Evolutionary conservation across 306 rosid genomes (phyloP).

Genomic region (Boehmeria nivea): DNA sequence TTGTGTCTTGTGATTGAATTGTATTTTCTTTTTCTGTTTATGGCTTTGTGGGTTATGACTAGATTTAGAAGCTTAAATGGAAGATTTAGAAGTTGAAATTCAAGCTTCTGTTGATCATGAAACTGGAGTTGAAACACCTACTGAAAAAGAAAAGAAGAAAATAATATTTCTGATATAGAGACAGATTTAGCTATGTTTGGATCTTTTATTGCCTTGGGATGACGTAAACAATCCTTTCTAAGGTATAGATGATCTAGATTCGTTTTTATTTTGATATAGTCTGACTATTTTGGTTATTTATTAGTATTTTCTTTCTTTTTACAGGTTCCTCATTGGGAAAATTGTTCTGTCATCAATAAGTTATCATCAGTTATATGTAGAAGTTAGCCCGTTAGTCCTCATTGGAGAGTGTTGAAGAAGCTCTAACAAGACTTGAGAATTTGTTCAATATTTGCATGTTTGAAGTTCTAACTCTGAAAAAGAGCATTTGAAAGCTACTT

Average conservation of each 20-base stretch:
- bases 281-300: slow-evolving; percentile 17
- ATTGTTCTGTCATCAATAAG: slow-evolving; percentile 95
- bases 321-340: slow-evolving; percentile 90
- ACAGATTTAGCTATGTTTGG: slow-evolving; percentile 96
- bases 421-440: slow-evolving; percentile 70
- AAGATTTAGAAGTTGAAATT: too few species aligned
- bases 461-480: slow-evolving; percentile 76
- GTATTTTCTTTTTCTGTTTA: too few species aligned
- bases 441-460: slow-evolving; percentile 81
- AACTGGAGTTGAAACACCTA: too few species aligned
- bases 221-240: slow-evolving; percentile 71
- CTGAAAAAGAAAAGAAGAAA: too few species aligned
- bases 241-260: slow-evolving; percentile 42
- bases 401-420: slow-evolving; percentile 82
- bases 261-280: slow-evolving; percentile 4
- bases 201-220: slow-evolving; percentile 93
- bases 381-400: slow-evolving; percentile 65
- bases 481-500: slow-evolving; percentile 94
- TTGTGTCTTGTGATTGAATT: too few species aligned
- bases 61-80: too few species aligned
- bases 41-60: too few species aligned
- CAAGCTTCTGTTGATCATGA: too few species aligned
- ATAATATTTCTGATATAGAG: too few species aligned
- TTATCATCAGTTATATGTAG: slow-evolving; percentile 87
- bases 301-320: slow-evolving; percentile 26